Conservation (phyloP, 2,329 filamentous ascomycete genomes). For the Fusarium begoniae region DNA sequence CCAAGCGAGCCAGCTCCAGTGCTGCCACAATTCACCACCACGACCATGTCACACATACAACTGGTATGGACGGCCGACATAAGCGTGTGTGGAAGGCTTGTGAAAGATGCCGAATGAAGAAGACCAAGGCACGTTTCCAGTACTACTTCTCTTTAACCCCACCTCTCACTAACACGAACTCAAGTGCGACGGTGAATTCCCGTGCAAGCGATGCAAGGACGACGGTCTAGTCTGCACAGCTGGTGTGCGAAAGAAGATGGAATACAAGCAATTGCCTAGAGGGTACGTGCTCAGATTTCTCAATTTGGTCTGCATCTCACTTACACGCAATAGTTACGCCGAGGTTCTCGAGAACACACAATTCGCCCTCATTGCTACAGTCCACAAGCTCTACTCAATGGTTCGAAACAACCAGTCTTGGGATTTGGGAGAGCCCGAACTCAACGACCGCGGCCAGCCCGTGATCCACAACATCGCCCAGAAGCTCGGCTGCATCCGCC, state of each 20-base stretch:
- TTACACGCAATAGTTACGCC: slow-evolving; percentile 60
- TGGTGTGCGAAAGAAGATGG: slow-evolving; percentile 72
- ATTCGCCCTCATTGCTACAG: slow-evolving; percentile 70
- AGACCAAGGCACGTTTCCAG: slow-evolving; percentile 65
- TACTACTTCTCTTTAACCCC: not conserved
- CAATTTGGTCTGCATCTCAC: slow-evolving; percentile 6
- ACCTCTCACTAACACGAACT: slow-evolving; percentile 17
- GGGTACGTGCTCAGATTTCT: slow-evolving; percentile 55
- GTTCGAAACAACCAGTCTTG: slow-evolving; percentile 66
- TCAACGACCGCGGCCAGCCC: slow-evolving; percentile 70
- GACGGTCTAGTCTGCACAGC: slow-evolving; percentile 71
- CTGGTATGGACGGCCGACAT: slow-evolving; percentile 63
- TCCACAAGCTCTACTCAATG: slow-evolving; percentile 73
- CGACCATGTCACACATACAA: slow-evolving; percentile 46
- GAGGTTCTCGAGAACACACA: slow-evolving; percentile 73
- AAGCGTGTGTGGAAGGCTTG: slow-evolving; percentile 75
- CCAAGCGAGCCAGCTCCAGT: slow-evolving; percentile 59
- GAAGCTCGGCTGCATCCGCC: slow-evolving; percentile 71
- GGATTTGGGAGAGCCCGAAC: slow-evolving; percentile 70
- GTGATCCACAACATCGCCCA: slow-evolving; percentile 73
- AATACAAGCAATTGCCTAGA: slow-evolving; percentile 72
- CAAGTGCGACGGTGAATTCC: slow-evolving; percentile 72
- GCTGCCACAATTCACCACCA: slow-evolving; percentile 50
- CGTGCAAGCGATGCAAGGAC: slow-evolving; percentile 73
- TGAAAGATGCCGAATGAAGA: slow-evolving; percentile 74